Evolutionary conservation across 495 filamentous ascomycete species (phyloP).

Genomic region (Hyphodiscus hymeniophilus): DNA sequence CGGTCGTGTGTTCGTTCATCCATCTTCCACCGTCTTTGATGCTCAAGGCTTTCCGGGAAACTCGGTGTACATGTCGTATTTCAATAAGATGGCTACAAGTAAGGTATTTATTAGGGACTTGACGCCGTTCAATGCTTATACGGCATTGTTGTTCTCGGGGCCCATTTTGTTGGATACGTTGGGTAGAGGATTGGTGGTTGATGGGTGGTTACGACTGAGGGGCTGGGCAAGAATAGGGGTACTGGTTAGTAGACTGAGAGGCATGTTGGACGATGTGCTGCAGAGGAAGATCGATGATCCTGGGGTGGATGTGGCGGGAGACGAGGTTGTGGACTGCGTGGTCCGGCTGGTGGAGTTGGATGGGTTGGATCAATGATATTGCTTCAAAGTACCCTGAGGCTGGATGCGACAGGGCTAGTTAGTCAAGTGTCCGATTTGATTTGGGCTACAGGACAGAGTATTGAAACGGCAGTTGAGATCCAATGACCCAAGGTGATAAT

Average conservation of each 20-base stretch:
- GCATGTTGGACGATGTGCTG: constrained; percentile 79
- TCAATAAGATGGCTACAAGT: constrained; percentile 80
- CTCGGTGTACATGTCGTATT: constrained; percentile 71
- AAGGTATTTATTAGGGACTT: constrained; percentile 84
- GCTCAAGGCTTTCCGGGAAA: constrained; percentile 63
- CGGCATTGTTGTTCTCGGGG: constrained; percentile 84
- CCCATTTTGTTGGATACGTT: constrained; percentile 77
- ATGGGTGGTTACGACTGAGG: constrained; percentile 83
- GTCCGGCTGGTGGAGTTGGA: constrained; percentile 77
- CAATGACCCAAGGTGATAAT: too few relatives aligned
- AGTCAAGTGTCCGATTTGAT: too few relatives aligned
- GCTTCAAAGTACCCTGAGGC: too few relatives aligned
- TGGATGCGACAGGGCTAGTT: too few relatives aligned
- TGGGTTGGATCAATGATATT: constrained; percentile 75
- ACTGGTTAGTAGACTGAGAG: constrained; percentile 70
- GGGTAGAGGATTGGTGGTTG: constrained; percentile 81
- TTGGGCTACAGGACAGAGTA: too few relatives aligned
- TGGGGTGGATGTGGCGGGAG: constrained; percentile 43
- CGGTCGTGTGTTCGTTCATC: constrained; percentile 87
- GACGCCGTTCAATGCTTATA: constrained; percentile 90
- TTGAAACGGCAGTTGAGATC: too few relatives aligned
- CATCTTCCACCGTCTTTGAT: constrained; percentile 75
- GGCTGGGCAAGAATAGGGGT: constrained; percentile 96
- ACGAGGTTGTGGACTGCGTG: constrained; percentile 67
- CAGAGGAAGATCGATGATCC: constrained; percentile 73